Conservation (phyloP, 2,329 filamentous ascomycete species). For the Aspergillus nomiae region DNA sequence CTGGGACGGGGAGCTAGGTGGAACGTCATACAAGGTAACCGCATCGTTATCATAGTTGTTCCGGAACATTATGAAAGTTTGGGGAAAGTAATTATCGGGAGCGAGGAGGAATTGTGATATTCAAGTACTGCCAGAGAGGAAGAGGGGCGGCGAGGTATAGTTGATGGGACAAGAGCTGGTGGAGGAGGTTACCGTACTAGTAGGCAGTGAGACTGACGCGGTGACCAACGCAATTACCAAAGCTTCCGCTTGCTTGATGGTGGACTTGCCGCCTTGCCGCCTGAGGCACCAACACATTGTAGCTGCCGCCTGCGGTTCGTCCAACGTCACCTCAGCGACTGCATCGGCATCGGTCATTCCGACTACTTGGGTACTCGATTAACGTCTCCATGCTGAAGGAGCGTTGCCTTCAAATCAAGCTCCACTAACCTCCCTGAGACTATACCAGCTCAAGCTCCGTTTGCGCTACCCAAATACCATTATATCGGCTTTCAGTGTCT, state of each 20-base stretch:
- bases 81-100: background rate
- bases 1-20: constrained; percentile 41
- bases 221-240: constrained; percentile 20
- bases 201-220: constrained; percentile 41
- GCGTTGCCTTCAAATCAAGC: background rate
- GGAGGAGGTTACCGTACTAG: background rate
- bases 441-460: constrained; percentile 2
- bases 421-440: background rate
- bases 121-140: constrained; percentile 12
- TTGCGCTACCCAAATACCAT: constrained; percentile 4
- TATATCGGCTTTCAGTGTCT: constrained; percentile 7
- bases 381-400: constrained; percentile 14
- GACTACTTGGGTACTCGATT: background rate
- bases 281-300: constrained; percentile 18
- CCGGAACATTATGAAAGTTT: constrained; percentile 73
- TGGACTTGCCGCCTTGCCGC: constrained; percentile 13
- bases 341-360: constrained; percentile 3
- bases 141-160: constrained; percentile 7
- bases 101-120: constrained; percentile 10
- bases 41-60: constrained; percentile 99
- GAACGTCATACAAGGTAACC: constrained; percentile 81
- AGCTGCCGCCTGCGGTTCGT: constrained; percentile 20
- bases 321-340: constrained; percentile 30
- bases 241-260: constrained; percentile 16
- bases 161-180: constrained; percentile 4